Conservation (phyloP, 768 basidiomycete genomes). For the Melanogaster broomeanus region DNA sequence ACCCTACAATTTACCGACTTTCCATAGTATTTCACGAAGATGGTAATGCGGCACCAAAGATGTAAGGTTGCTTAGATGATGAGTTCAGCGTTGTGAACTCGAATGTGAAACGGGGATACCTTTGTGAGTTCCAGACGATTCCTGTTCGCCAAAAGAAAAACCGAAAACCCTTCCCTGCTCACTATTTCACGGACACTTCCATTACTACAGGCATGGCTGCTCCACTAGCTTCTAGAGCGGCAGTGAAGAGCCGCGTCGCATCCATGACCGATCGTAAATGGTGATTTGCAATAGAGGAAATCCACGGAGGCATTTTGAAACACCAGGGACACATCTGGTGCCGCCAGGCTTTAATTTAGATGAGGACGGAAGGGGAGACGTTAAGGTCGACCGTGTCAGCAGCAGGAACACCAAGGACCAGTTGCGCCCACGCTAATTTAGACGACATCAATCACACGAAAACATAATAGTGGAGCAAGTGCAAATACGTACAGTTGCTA, state of each 20-base stretch:
- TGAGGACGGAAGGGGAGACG: conserved; percentile 9
- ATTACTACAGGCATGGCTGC: neutral
- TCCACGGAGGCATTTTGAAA: conserved; percentile 14
- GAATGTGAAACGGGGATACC: neutral
- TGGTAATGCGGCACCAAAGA: too few species aligned
- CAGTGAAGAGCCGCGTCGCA: conserved; percentile 18
- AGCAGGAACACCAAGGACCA: conserved; percentile 4
- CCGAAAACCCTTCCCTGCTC: neutral
- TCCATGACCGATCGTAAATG: conserved; percentile 14
- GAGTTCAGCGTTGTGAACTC: neutral
- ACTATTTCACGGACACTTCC: neutral
- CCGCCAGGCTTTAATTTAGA: conserved; percentile 29
- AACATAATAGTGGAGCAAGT: conserved; percentile 22
- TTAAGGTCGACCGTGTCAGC: conserved; percentile 17
- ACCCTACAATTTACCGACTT: neutral
- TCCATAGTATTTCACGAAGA: neutral
- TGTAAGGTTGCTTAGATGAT: too few species aligned
- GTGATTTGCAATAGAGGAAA: conserved; percentile 24
- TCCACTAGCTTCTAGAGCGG: conserved; percentile 4
- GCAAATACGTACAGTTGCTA: conserved; percentile 28
- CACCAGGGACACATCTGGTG: conserved; percentile 19
- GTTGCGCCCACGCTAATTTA: conserved; percentile 10
- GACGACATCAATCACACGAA: conserved; percentile 7
- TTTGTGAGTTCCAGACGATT: neutral
- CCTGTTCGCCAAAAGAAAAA: neutral